These are phyloP conservation scores for Prillingera fragicola DNA, from an alignment of 1,284 basidiomycete genomes.

Conservation along the genomic window DNA sequence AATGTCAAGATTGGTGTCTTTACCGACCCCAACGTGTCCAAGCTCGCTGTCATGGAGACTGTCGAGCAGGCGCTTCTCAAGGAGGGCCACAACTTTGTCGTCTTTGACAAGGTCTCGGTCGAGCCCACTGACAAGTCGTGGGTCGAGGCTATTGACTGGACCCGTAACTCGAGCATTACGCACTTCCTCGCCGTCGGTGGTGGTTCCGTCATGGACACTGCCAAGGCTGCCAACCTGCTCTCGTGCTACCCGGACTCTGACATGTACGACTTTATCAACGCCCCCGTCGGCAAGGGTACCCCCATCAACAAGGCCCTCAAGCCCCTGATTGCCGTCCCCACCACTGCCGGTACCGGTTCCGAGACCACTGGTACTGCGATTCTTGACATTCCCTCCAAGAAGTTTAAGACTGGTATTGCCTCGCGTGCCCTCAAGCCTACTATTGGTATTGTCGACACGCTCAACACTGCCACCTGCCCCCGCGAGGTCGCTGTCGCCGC, in stretches of 20 bases:
- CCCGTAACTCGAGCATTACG: conserved; percentile 76
- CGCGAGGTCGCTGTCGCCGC: conserved; percentile 82
- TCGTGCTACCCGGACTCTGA: conserved; percentile 77
- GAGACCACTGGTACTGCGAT: conserved; percentile 98
- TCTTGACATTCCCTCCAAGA: conserved; percentile 71
- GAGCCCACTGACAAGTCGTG: conserved; percentile 80
- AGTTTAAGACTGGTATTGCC: conserved; percentile 95
- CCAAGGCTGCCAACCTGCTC: conserved; percentile 87
- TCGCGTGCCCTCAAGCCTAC: conserved; percentile 84
- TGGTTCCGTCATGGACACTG: conserved; percentile 92
- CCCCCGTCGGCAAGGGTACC: conserved; percentile 86
- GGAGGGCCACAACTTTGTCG: conserved; percentile 58
- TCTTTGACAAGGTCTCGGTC: conserved; percentile 76
- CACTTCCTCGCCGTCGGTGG: conserved; percentile 95
- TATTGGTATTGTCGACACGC: conserved; percentile 78
- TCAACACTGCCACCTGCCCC: conserved; percentile 78
- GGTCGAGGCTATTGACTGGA: conserved; percentile 75
- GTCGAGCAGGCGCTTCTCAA: conserved; percentile 46
- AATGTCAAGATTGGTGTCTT: conserved; percentile 76
- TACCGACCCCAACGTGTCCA: conserved; percentile 79
- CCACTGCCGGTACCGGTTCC: conserved; percentile 91
- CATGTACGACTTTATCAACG: conserved; percentile 93
- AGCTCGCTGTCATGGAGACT: conserved; percentile 73
- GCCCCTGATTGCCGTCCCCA: conserved; percentile 89
- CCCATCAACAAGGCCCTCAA: conserved; percentile 70